Evolutionary conservation across 208 protist species (phyloP).

Genomic region (Leishmania major): DNA sequence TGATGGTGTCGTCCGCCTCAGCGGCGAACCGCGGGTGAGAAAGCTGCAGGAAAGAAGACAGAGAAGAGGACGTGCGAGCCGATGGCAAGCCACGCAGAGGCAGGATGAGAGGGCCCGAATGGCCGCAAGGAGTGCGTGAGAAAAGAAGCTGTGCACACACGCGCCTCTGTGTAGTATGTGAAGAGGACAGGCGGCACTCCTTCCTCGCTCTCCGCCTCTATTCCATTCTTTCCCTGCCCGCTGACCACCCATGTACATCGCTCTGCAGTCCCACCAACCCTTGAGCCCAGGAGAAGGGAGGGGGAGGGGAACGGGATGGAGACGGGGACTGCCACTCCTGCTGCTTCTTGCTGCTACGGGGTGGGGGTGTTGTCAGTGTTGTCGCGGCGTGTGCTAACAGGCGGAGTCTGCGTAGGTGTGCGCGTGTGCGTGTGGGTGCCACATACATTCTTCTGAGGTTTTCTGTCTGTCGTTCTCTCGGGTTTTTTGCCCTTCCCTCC

Average conservation of each 20-base stretch:
- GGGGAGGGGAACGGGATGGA: background rate
- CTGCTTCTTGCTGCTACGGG: background rate
- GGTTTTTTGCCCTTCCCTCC: background rate
- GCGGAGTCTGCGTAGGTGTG: background rate
- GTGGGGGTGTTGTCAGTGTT: background rate
- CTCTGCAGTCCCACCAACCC: background rate
- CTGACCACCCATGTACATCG: background rate
- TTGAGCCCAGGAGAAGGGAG: background rate
- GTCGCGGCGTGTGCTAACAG: conserved; percentile 1
- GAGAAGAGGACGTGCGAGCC: background rate
- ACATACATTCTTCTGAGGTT: background rate
- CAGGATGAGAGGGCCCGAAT: background rate
- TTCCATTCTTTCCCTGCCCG: background rate
- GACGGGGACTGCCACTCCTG: background rate
- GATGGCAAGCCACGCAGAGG: background rate
- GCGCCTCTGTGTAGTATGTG: background rate
- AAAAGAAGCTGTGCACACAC: background rate
- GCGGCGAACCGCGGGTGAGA: conserved; percentile 1
- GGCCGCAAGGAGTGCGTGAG: background rate
- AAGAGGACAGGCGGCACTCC: background rate
- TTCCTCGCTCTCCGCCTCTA: background rate
- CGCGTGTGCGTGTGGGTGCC: too few species aligned
- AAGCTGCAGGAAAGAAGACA: background rate
- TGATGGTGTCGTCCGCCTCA: conserved; percentile 25
- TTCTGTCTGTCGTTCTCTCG: background rate